phyloP scores from a whole-genome alignment of 495 filamentous ascomycete genomes.

The Apiosordaria backusii region DNA sequence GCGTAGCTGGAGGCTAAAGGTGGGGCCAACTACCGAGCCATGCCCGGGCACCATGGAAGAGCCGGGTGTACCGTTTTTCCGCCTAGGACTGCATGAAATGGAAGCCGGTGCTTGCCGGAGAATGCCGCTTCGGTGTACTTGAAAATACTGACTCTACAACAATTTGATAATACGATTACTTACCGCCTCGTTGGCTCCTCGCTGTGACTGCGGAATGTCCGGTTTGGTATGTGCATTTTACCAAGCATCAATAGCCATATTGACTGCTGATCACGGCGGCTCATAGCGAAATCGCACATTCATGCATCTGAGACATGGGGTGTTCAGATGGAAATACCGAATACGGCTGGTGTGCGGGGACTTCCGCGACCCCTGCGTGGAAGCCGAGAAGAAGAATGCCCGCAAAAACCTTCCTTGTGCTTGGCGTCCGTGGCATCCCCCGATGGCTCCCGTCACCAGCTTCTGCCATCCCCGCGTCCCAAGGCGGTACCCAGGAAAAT shows the following conservation, averaged over 20 bases:
- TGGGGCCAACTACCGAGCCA: not conserved
- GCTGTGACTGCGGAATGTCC: slow-evolving; percentile 3
- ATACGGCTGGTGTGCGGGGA: not conserved
- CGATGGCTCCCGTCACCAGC: not conserved
- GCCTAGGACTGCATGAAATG: not conserved
- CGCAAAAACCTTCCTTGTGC: slow-evolving; percentile 3
- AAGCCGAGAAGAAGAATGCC: slow-evolving; percentile 19
- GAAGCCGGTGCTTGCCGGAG: not conserved
- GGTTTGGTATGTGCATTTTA: not conserved
- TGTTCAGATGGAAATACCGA: slow-evolving; percentile 5
- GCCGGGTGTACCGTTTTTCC: not conserved
- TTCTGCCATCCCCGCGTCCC: slow-evolving; percentile 22
- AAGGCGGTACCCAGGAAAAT: slow-evolving; percentile 15
- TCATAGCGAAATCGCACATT: slow-evolving; percentile 19
- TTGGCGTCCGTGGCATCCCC: slow-evolving; percentile 19
- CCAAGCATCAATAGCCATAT: not conserved
- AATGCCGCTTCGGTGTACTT: not conserved
- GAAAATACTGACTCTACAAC: not conserved
- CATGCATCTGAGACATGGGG: slow-evolving; percentile 16
- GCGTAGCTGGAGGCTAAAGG: not conserved
- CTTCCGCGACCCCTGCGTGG: slow-evolving; percentile 20
- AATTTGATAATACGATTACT: not conserved
- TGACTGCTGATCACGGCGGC: not conserved
- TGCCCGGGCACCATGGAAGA: not conserved
- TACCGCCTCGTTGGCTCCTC: not conserved